These are phyloP conservation scores for Lodderomyces pseudojiufengensis DNA, from an alignment of 1,139 yeast species.

Conservation along the genomic window DNA sequence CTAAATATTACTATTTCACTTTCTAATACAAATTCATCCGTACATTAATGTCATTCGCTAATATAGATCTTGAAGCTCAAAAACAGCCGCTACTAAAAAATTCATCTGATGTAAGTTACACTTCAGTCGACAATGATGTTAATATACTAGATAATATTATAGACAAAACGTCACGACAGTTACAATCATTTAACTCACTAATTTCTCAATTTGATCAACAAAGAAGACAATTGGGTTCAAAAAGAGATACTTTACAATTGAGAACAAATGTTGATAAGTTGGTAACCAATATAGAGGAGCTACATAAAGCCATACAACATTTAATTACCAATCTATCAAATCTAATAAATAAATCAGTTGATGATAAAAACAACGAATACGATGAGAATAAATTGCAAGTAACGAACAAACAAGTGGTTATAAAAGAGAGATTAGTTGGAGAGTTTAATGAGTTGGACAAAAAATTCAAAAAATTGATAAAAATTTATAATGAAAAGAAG, in stretches of 20 bases:
- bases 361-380: conserved; percentile 9
- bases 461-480: conserved; percentile 28
- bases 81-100: conserved; percentile 16
- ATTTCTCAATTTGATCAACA: conserved; percentile 48
- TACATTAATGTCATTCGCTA: conserved; percentile 55
- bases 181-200: conserved; percentile 48
- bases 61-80: conserved; percentile 57
- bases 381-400: conserved; percentile 17
- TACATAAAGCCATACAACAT: conserved; percentile 33
- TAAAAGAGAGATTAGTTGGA: conserved; percentile 36
- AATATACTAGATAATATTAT: conserved; percentile 34
- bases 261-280: conserved; percentile 38
- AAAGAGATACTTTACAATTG: conserved; percentile 44
- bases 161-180: conserved; percentile 35
- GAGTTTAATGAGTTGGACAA: conserved; percentile 38
- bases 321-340: conserved; percentile 30
- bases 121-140: conserved; percentile 2
- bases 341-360: conserved; percentile 32
- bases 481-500: conserved; percentile 32
- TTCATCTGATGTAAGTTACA: neutral
- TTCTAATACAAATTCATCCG: no score
- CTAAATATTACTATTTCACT: no score
- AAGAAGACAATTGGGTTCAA: conserved; percentile 51
- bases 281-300: conserved; percentile 22
- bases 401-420: conserved; percentile 36